These are phyloP conservation scores for Tinospora cordifolia DNA, from an alignment of 164 flowering plant species.

Conservation along the genomic window DNA sequence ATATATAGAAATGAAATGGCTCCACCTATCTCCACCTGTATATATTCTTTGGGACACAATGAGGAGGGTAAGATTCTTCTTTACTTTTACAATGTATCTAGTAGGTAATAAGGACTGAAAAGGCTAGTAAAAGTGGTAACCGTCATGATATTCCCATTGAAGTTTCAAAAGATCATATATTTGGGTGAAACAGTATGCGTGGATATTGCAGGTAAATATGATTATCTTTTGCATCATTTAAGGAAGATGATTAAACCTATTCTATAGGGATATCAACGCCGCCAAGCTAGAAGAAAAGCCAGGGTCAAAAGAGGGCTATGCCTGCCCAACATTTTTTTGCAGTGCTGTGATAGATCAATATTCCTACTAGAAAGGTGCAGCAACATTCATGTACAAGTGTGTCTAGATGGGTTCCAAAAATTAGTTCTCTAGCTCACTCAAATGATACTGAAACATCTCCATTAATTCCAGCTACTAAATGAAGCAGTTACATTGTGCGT, in stretches of 20 bases:
- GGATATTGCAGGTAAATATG: background rate
- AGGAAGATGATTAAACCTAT: background rate
- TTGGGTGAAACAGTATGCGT: background rate
- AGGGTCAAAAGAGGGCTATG: no score
- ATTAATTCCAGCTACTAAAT: constrained; percentile 61
- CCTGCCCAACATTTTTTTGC: no score
- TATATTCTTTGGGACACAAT: background rate
- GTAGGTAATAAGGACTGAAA: background rate
- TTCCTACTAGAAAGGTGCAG: no score
- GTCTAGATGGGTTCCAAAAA: background rate
- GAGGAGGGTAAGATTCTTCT: background rate
- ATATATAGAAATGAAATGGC: background rate
- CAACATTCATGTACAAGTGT: background rate
- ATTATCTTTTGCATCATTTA: background rate
- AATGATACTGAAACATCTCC: constrained; percentile 63
- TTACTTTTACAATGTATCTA: background rate
- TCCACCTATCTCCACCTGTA: no score
- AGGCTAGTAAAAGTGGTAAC: background rate
- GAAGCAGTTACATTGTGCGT: constrained; percentile 66
- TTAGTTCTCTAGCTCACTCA: constrained; percentile 28
- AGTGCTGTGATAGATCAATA: no score
- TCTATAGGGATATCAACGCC: no score
- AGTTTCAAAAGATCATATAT: background rate
- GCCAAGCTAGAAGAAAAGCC: no score
- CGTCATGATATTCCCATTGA: background rate